A percentile compares a stretch with the other conserved stretches of the same genome.
These are phyloP conservation scores for Annulohypoxylon stygium DNA, from an alignment of 495 filamentous ascomycete species.

Conservation along the genomic window DNA sequence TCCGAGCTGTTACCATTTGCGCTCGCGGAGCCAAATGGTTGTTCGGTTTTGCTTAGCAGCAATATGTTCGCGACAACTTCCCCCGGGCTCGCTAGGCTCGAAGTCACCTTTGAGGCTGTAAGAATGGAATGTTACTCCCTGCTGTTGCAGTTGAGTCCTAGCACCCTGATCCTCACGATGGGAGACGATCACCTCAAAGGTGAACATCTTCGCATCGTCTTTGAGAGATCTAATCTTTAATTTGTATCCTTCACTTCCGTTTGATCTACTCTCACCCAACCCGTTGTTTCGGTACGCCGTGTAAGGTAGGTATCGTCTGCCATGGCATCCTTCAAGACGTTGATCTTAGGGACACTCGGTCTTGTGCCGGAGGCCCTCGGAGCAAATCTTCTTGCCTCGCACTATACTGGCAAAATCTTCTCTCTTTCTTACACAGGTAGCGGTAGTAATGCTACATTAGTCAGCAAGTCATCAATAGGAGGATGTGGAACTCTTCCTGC, in stretches of 20 bases:
- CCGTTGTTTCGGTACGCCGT: conserved; percentile 18
- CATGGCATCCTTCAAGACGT: conserved; percentile 49
- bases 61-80: conserved; percentile 45
- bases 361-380: conserved; percentile 52
- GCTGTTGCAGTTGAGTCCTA: conserved; percentile 21
- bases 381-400: conserved; percentile 57
- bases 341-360: conserved; percentile 48
- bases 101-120: conserved; percentile 38
- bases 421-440: conserved; percentile 50
- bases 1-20: conserved; percentile 51
- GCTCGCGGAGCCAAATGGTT: conserved; percentile 47
- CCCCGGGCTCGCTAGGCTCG: conserved; percentile 24
- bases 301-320: conserved; percentile 16
- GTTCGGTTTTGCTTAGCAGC: conserved; percentile 26
- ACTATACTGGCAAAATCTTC: conserved; percentile 59
- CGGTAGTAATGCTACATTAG: conserved; percentile 48
- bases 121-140: conserved; percentile 15
- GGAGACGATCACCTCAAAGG: conserved; percentile 37
- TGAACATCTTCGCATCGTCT: conserved; percentile 29
- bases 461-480: conserved; percentile 48
- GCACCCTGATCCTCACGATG: conserved; percentile 27
- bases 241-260: conserved; percentile 20
- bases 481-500: conserved; percentile 62
- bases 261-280: conserved; percentile 24
- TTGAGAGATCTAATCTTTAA: conserved; percentile 8